A percentile compares a stretch with the other conserved stretches of the same genome.
phyloP scores from a whole-genome alignment of 1,284 basidiomycete species.

The Golubevia sp. region DNA sequence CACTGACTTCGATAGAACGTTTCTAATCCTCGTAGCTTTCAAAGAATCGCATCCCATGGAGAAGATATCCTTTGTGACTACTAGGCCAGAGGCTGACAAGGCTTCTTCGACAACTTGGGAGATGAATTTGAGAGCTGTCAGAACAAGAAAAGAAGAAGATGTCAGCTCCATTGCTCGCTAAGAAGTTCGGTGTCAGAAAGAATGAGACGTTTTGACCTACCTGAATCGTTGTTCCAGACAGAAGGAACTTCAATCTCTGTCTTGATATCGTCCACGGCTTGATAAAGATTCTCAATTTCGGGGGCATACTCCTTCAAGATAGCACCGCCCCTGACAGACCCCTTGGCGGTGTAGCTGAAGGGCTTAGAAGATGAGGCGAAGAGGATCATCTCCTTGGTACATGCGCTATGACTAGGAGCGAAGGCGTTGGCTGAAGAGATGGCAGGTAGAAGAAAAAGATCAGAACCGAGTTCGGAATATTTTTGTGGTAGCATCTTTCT shows the following conservation, averaged over 20 bases:
- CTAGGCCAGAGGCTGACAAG: slow-evolving; percentile 7
- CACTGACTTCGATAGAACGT: neutral
- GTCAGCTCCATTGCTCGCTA: too few species aligned
- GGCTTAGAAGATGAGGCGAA: slow-evolving; percentile 3
- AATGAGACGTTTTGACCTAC: too few species aligned
- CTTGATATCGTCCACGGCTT: slow-evolving; percentile 16
- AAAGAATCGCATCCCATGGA: neutral
- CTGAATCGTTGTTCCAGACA: slow-evolving; percentile 19
- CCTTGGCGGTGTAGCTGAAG: slow-evolving; percentile 40
- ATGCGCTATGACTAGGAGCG: slow-evolving; percentile 10
- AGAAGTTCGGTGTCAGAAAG: too few species aligned
- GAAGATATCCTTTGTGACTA: slow-evolving; percentile 52
- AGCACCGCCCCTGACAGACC: slow-evolving; percentile 8
- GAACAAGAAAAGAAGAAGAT: too few species aligned
- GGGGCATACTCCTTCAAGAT: slow-evolving; percentile 15
- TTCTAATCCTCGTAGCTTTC: neutral
- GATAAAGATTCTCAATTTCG: neutral
- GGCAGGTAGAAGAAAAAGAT: slow-evolving; percentile 56
- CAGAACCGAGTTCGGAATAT: too few species aligned
- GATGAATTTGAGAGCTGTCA: slow-evolving; percentile 12
- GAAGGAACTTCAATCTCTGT: slow-evolving; percentile 10
- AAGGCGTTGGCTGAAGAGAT: slow-evolving; percentile 69
- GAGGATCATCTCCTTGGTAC: slow-evolving; percentile 17
- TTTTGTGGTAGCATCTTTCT: too few species aligned
- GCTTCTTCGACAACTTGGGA: slow-evolving; percentile 12